Evolutionary conservation across 2,329 filamentous ascomycete species (phyloP).

Genomic region (Pseudonectria buxi): DNA sequence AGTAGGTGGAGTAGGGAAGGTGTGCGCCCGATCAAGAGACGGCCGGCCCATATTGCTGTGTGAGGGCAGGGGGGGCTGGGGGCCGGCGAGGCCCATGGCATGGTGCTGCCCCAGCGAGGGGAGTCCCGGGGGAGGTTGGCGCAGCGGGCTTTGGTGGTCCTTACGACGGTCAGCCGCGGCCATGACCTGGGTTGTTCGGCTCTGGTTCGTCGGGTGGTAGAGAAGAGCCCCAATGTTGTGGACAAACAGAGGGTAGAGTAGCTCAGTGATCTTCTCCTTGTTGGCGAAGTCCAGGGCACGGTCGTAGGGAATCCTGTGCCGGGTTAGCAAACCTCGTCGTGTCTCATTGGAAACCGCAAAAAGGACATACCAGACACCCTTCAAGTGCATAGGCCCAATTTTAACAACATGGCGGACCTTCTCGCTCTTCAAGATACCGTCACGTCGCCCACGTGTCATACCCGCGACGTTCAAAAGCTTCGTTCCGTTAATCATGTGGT

Average conservation of each 20-base stretch:
- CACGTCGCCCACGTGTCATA: constrained; percentile 91
- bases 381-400: constrained; percentile 97
- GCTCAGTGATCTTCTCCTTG: constrained; percentile 97
- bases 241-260: constrained; percentile 91
- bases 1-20: constrained; percentile 88
- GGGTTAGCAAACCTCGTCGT: constrained; percentile 19
- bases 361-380: constrained; percentile 80
- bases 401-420: constrained; percentile 96
- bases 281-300: constrained; percentile 97
- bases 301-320: constrained; percentile 86
- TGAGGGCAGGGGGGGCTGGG: constrained; percentile 51
- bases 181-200: constrained; percentile 76
- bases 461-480: constrained; percentile 95
- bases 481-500: constrained; percentile 98
- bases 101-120: constrained; percentile 65
- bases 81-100: constrained; percentile 54
- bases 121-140: constrained; percentile 48
- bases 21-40: constrained; percentile 75
- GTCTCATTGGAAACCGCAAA: constrained; percentile 11
- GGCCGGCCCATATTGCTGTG: constrained; percentile 70
- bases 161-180: constrained; percentile 75
- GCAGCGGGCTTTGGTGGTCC: constrained; percentile 60
- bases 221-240: constrained; percentile 92
- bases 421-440: constrained; percentile 96
- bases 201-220: constrained; percentile 88